These are phyloP conservation scores for Theileria orientalis DNA, from an alignment of 169 alveolate species.

Conservation along the genomic window DNA sequence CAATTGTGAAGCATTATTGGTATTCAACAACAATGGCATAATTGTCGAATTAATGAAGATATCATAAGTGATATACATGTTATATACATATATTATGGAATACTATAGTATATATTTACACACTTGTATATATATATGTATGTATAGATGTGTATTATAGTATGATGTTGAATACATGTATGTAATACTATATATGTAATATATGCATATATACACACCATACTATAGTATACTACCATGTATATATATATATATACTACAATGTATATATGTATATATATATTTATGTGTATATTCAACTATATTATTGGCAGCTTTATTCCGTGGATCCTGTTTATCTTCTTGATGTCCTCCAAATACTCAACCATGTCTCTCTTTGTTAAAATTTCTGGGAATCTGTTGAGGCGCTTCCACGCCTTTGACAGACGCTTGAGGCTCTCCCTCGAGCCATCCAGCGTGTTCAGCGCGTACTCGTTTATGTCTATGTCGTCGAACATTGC, in stretches of 20 bases:
- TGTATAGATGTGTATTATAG: too few relatives aligned
- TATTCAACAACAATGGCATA: slow-evolving; percentile 61
- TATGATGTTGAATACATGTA: too few relatives aligned
- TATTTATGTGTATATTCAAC: too few relatives aligned
- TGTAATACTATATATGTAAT: not conserved
- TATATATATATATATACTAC: too few relatives aligned
- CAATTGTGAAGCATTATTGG: slow-evolving; percentile 44
- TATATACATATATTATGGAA: too few relatives aligned
- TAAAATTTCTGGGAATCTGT: slow-evolving; percentile 16
- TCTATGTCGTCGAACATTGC: slow-evolving; percentile 1
- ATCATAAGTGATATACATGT: too few relatives aligned
- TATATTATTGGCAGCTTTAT: slow-evolving; percentile 41
- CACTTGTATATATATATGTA: too few relatives aligned
- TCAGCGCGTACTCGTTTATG: slow-evolving; percentile 10
- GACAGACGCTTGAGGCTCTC: slow-evolving; percentile 26
- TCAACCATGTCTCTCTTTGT: slow-evolving; percentile 39
- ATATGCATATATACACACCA: too few relatives aligned
- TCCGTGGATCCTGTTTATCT: slow-evolving; percentile 49
- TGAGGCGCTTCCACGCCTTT: slow-evolving; percentile 57
- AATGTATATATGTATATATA: too few relatives aligned
- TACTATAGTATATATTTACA: too few relatives aligned
- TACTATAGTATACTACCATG: too few relatives aligned
- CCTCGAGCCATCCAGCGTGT: slow-evolving; percentile 13
- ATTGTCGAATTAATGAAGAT: slow-evolving; percentile 33
- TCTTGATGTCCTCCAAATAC: slow-evolving; percentile 41